Evolutionary conservation across 2,329 filamentous ascomycete genomes (phyloP).

Genomic region (Colletotrichum ledebouriae): DNA sequence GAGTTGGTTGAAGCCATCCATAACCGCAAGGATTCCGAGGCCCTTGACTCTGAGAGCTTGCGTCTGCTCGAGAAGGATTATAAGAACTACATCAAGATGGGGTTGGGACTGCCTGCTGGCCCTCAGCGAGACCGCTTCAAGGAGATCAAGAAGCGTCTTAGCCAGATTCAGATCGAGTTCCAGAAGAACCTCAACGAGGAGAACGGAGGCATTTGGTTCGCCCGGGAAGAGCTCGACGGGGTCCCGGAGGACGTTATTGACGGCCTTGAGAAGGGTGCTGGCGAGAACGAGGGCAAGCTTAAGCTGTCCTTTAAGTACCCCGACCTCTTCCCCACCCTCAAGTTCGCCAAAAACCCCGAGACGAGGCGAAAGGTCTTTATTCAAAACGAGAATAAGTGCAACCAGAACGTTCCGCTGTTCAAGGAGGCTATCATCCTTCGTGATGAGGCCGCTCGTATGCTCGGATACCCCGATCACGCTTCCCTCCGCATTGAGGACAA

Average conservation of each 20-base stretch:
- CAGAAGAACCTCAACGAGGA: slow-evolving; percentile 88
- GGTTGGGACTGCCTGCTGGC: slow-evolving; percentile 78
- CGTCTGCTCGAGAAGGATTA: slow-evolving; percentile 83
- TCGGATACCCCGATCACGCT: slow-evolving; percentile 70
- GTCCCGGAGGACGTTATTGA: slow-evolving; percentile 79
- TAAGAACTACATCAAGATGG: slow-evolving; percentile 82
- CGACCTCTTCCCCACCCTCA: slow-evolving; percentile 82
- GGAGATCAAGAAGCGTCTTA: slow-evolving; percentile 85
- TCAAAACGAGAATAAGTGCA: slow-evolving; percentile 85
- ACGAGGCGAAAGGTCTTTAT: slow-evolving; percentile 78
- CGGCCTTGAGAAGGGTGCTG: slow-evolving; percentile 77
- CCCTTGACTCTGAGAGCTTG: slow-evolving; percentile 76
- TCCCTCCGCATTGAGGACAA: slow-evolving; percentile 69
- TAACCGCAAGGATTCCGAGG: slow-evolving; percentile 63
- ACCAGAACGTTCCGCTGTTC: slow-evolving; percentile 67
- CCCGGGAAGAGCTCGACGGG: slow-evolving; percentile 78
- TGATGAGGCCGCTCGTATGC: slow-evolving; percentile 67
- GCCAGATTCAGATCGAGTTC: slow-evolving; percentile 79
- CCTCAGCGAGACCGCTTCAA: slow-evolving; percentile 83
- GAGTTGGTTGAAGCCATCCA: slow-evolving; percentile 71
- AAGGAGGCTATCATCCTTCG: slow-evolving; percentile 67
- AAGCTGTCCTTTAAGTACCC: slow-evolving; percentile 87
- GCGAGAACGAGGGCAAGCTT: slow-evolving; percentile 79
- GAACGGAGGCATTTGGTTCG: slow-evolving; percentile 85
- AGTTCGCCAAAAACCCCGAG: slow-evolving; percentile 80